These are phyloP conservation scores for Sugiyamaella chiloensis DNA, from an alignment of 805 yeast species.

Conservation along the genomic window DNA sequence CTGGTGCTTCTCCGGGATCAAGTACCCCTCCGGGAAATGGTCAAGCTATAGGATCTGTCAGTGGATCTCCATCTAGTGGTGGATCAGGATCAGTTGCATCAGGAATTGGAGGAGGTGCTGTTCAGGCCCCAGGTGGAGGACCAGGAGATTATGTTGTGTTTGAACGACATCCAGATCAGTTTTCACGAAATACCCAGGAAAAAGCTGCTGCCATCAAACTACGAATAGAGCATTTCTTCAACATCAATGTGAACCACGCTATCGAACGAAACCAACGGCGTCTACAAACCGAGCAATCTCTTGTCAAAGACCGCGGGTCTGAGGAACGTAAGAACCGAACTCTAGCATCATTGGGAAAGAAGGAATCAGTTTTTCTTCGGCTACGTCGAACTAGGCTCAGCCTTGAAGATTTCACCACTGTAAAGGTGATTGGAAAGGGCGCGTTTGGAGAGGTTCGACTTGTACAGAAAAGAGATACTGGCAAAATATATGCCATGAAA, in stretches of 20 bases:
- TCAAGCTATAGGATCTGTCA: slow-evolving; percentile 23
- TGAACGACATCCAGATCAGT: slow-evolving; percentile 76
- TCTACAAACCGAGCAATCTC: slow-evolving; percentile 71
- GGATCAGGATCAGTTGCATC: slow-evolving; percentile 22
- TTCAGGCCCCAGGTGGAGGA: slow-evolving; percentile 8
- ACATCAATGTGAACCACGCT: slow-evolving; percentile 83
- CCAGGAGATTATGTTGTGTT: slow-evolving; percentile 57
- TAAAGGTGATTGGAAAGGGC: slow-evolving; percentile 91
- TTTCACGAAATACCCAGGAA: slow-evolving; percentile 74
- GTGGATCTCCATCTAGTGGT: too few species aligned
- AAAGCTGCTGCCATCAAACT: slow-evolving; percentile 80
- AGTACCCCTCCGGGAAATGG: slow-evolving; percentile 29
- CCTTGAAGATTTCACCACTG: slow-evolving; percentile 81
- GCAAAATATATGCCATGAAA: slow-evolving; percentile 92
- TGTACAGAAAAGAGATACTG: slow-evolving; percentile 89
- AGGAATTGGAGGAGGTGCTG: slow-evolving; percentile 16
- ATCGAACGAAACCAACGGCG: slow-evolving; percentile 94
- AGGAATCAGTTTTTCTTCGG: slow-evolving; percentile 82
- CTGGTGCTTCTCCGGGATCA: slow-evolving; percentile 22
- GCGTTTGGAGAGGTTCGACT: slow-evolving; percentile 97
- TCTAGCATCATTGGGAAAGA: slow-evolving; percentile 76
- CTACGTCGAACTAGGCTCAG: slow-evolving; percentile 79
- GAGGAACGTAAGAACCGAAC: slow-evolving; percentile 85
- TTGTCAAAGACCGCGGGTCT: slow-evolving; percentile 67
- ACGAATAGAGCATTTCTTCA: slow-evolving; percentile 79